These are phyloP conservation scores for Carex scoparia DNA, from an alignment of 176 grass and related monocot genomes.

Conservation along the genomic window DNA sequence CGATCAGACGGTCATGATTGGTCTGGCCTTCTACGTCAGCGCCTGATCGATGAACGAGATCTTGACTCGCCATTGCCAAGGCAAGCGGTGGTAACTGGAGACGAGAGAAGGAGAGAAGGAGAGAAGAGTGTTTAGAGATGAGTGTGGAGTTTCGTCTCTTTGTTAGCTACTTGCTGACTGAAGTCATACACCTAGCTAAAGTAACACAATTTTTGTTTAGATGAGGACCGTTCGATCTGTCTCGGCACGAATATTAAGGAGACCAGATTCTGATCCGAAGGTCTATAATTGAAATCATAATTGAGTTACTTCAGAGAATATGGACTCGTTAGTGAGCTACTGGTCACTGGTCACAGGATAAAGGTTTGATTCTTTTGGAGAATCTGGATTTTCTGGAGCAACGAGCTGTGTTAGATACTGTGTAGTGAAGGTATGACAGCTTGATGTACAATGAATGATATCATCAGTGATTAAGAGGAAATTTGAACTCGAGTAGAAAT, in stretches of 20 bases:
- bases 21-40: conserved; percentile 50
- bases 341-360: neutral
- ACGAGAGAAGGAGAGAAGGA: neutral
- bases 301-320: no score
- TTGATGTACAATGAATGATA: neutral
- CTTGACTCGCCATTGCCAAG: conserved; percentile 14
- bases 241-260: no score
- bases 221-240: no score
- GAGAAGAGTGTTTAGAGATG: neutral
- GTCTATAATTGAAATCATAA: no score
- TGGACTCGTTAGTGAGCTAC: neutral
- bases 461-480: neutral
- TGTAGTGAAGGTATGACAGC: neutral
- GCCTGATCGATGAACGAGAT: conserved; percentile 10
- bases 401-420: neutral
- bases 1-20: neutral
- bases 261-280: no score
- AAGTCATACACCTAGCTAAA: no score
- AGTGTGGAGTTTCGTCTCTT: neutral
- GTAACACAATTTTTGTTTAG: no score
- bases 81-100: neutral
- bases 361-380: neutral
- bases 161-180: neutral
- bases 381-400: neutral
- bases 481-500: no score